Conservation (phyloP, 305 asterid species). For the Fraxinus baroniana region DNA sequence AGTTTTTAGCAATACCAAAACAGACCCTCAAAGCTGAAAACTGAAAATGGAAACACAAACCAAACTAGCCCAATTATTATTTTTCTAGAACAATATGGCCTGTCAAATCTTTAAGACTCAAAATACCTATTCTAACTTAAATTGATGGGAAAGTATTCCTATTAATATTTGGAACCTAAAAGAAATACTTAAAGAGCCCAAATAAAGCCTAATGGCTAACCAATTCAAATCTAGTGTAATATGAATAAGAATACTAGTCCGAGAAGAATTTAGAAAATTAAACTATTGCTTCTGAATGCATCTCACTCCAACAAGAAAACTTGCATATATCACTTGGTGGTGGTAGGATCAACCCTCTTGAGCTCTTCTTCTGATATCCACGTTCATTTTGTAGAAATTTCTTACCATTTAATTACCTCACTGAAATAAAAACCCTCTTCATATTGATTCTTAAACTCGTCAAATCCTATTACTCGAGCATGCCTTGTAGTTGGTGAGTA, state of each 20-base stretch:
- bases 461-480: neutral
- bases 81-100: neutral
- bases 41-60: no score
- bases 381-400: neutral
- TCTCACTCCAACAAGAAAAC: neutral
- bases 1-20: no score
- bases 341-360: neutral
- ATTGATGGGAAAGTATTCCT: neutral
- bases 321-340: neutral
- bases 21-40: no score
- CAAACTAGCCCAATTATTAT: neutral
- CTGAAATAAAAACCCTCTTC: neutral
- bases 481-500: neutral
- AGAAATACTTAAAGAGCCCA: neutral
- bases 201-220: neutral
- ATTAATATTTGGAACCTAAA: neutral
- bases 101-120: neutral
- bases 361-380: neutral
- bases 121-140: neutral
- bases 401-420: neutral
- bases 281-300: neutral
- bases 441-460: neutral
- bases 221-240: neutral
- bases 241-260: neutral
- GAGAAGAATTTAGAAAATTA: neutral